phyloP scores from a whole-genome alignment of 2,329 filamentous ascomycete genomes.

The Alternaria panax region DNA sequence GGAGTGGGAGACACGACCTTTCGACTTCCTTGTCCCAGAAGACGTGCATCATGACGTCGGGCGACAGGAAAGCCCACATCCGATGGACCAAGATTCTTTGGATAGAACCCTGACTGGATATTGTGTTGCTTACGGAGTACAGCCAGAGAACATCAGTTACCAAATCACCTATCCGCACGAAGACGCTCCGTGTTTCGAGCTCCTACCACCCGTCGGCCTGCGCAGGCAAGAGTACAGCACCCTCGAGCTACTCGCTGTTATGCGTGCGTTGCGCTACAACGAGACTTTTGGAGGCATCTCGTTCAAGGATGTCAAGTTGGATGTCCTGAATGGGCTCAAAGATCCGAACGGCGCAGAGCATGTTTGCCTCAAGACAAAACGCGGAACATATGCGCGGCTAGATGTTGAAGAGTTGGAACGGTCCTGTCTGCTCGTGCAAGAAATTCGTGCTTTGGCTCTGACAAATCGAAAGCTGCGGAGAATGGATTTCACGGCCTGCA shows the following conservation, averaged over 20 bases:
- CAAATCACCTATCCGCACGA: slow-evolving; percentile 56
- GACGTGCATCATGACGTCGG: slow-evolving; percentile 48
- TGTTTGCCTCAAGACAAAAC: slow-evolving; percentile 65
- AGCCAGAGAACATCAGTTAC: slow-evolving; percentile 67
- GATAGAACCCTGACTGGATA: slow-evolving; percentile 74
- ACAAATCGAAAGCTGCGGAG: slow-evolving; percentile 69
- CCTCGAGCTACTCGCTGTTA: slow-evolving; percentile 72
- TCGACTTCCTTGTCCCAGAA: slow-evolving; percentile 67
- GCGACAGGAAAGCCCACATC: slow-evolving; percentile 53
- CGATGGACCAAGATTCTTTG: slow-evolving; percentile 68
- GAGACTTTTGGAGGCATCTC: slow-evolving; percentile 73
- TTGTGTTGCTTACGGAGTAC: slow-evolving; percentile 72
- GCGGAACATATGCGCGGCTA: slow-evolving; percentile 63
- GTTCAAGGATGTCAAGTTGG: slow-evolving; percentile 70
- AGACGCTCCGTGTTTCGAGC: slow-evolving; percentile 71
- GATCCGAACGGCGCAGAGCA: slow-evolving; percentile 69
- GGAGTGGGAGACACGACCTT: slow-evolving; percentile 69
- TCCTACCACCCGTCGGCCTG: slow-evolving; percentile 64
- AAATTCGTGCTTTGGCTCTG: slow-evolving; percentile 71
- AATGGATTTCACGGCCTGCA: slow-evolving; percentile 70
- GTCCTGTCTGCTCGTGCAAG: slow-evolving; percentile 70
- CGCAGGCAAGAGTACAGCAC: slow-evolving; percentile 63
- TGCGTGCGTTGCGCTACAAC: slow-evolving; percentile 74
- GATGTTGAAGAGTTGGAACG: slow-evolving; percentile 61
- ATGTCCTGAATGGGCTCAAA: slow-evolving; percentile 67